phyloP scores from a whole-genome alignment of 352 stramenopile species.

The Phytopythium sindhum region DNA sequence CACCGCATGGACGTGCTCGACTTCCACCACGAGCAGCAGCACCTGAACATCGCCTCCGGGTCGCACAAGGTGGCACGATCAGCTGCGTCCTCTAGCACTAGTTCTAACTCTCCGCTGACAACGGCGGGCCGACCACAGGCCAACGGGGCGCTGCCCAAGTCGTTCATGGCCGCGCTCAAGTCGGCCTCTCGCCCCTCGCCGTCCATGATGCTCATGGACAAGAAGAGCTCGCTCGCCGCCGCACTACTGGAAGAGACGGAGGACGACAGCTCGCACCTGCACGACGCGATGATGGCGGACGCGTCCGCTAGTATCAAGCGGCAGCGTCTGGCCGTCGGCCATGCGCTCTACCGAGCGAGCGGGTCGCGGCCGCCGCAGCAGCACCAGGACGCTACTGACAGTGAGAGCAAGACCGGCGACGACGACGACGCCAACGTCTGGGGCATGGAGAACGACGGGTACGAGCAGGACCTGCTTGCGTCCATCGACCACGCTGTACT shows the following conservation, averaged over 20 bases:
- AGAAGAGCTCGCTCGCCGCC: constrained; percentile 42
- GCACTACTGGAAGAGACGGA: constrained; percentile 47
- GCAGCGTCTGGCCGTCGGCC: constrained; percentile 10
- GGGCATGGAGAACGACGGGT: constrained; percentile 68
- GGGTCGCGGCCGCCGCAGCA: neutral
- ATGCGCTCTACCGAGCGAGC: constrained; percentile 27
- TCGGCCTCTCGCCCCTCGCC: constrained; percentile 9
- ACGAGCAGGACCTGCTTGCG: constrained; percentile 65
- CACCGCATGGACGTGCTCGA: constrained; percentile 58
- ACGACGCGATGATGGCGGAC: neutral
- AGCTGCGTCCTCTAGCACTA: neutral
- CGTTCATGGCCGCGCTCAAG: constrained; percentile 13
- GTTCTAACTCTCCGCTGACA: neutral
- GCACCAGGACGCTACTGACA: constrained; percentile 11
- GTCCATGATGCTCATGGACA: constrained; percentile 25
- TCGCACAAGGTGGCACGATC: constrained; percentile 6
- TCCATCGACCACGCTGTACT: constrained; percentile 79
- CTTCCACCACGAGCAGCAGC: constrained; percentile 28
- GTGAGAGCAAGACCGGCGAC: constrained; percentile 31
- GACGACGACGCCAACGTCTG: constrained; percentile 64
- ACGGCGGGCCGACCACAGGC: neutral
- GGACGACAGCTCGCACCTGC: constrained; percentile 17
- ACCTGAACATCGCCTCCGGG: constrained; percentile 14
- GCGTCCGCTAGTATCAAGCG: constrained; percentile 2
- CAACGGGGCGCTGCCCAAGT: constrained; percentile 11